Evolutionary conservation across 192 early-diverging fungal genomes (phyloP).

Genomic region (Gigaspora rosea): DNA sequence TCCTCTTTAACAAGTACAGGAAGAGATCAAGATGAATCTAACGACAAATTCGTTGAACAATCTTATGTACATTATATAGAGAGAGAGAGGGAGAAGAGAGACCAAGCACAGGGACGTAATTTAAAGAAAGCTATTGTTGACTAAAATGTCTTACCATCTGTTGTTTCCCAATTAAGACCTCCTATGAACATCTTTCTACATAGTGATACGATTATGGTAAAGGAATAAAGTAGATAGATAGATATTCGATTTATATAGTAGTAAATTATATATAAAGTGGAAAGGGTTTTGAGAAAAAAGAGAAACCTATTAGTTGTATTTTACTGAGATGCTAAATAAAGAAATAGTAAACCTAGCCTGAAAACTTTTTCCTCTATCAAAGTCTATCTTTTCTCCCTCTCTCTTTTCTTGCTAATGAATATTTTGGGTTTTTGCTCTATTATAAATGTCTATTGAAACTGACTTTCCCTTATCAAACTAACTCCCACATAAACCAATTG

Average conservation of each 20-base stretch:
- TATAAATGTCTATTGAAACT: no score
- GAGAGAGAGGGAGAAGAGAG: slow-evolving; percentile 7
- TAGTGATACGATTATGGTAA: slow-evolving; percentile 16
- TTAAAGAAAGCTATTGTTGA: slow-evolving; percentile 14
- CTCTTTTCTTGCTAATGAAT: slow-evolving; percentile 7
- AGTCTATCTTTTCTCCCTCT: slow-evolving; percentile 18
- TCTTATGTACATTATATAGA: slow-evolving; percentile 4
- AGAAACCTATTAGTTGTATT: slow-evolving; percentile 34
- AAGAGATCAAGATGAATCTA: no score
- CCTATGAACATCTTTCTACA: slow-evolving; percentile 81
- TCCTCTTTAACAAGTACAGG: no score
- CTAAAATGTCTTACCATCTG: slow-evolving; percentile 67
- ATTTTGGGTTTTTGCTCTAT: no score
- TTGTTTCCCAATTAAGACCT: slow-evolving; percentile 82
- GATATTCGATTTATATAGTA: slow-evolving; percentile 19
- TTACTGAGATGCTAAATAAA: slow-evolving; percentile 28
- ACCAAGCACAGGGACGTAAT: slow-evolving; percentile 6
- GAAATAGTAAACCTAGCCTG: slow-evolving; percentile 18
- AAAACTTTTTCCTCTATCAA: neutral
- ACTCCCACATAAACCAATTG: no score
- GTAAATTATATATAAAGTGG: slow-evolving; percentile 12
- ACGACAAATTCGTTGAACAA: neutral
- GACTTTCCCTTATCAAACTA: no score
- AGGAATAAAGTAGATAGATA: slow-evolving; percentile 8
- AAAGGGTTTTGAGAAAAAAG: slow-evolving; percentile 15